Evolutionary conservation across 2,329 filamentous ascomycete species (phyloP).

Genomic region (Coniella vitis): DNA sequence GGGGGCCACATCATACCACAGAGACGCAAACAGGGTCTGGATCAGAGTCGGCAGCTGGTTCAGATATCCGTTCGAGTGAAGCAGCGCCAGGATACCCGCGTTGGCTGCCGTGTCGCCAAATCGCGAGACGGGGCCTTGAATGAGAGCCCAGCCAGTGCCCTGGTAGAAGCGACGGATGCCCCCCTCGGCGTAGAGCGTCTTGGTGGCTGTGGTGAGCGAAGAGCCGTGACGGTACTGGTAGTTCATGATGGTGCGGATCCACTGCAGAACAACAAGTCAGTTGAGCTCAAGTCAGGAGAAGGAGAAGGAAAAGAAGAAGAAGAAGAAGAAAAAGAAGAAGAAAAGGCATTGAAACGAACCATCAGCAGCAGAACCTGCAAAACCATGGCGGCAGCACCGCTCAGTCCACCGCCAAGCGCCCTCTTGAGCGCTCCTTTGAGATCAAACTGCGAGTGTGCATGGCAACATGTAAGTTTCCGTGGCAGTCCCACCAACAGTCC

Average conservation of each 20-base stretch:
- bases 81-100: constrained; percentile 40
- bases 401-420: constrained; percentile 39
- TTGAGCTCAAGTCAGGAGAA: neutral
- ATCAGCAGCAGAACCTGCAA: constrained; percentile 41
- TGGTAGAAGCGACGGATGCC: constrained; percentile 38
- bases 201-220: constrained; percentile 31
- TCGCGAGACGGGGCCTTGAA: constrained; percentile 39
- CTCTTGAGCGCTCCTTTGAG: constrained; percentile 35
- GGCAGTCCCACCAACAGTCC: neutral
- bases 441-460: constrained; percentile 31
- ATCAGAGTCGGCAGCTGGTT: constrained; percentile 34
- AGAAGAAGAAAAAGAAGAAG: too few species aligned
- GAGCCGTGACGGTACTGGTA: constrained; percentile 42
- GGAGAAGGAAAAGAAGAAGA: too few species aligned
- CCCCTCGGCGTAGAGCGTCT: constrained; percentile 35
- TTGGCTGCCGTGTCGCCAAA: constrained; percentile 45
- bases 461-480: neutral
- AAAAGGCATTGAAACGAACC: constrained; percentile 29
- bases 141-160: constrained; percentile 36
- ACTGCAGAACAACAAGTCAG: constrained; percentile 23
- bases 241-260: constrained; percentile 43
- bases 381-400: constrained; percentile 42
- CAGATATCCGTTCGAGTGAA: constrained; percentile 39
- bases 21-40: constrained; percentile 40
- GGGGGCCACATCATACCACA: constrained; percentile 27